Base-by-base conservation (phyloP, 768 basidiomycete genomes). In the Amylocystis lapponica region DNA sequence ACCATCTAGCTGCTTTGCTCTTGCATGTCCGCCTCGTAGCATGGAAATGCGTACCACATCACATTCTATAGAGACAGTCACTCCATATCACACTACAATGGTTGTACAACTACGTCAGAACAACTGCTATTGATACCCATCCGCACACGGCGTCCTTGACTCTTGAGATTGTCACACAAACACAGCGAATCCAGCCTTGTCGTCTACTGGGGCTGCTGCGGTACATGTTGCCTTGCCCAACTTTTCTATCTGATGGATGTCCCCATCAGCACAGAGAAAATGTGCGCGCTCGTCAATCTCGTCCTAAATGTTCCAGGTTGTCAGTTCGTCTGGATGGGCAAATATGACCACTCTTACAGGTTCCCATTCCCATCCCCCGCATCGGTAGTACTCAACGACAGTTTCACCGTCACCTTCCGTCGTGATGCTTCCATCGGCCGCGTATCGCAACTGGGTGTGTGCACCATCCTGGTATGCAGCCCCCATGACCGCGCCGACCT, bases 331-430 rank as follows among this genome's bases (percentile, higher is more conserved):
- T n/a, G n/a, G n/a, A n/a, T n/a, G n/a, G n/a, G n/a, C n/a, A 34
- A 25, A 41, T 26, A 43, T 27, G 4, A 32, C 22, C 30, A 2
- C 10, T 67, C 80, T 55, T 56, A 91, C 89, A 16, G 92, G 93
- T 31, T 68, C 69, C 93, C 93, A 96, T 51, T 86, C 81, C 82
- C 91, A 94, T 6, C 82, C 82, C 13, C 75, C 76, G 51, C 81
- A 85, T 20, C 91, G 74, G 39, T 82, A 71, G 53, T 86, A 86
- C 61, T 96, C 93, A 0, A 90, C 79, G 4, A 89, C 76, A 1
- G 66, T 49, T 13, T 66, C 66, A 11, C 82, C 79, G 5, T 67
- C 63, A 10, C 68, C 70, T n/a, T 66, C 66, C 0, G 62, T 47
- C 1, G 55, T 29, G 14, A 50, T 63, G 21, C 72, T 60, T 35